These are phyloP conservation scores for Dichomitus squalens DNA, from an alignment of 1,284 basidiomycete genomes.

Conservation along the genomic window DNA sequence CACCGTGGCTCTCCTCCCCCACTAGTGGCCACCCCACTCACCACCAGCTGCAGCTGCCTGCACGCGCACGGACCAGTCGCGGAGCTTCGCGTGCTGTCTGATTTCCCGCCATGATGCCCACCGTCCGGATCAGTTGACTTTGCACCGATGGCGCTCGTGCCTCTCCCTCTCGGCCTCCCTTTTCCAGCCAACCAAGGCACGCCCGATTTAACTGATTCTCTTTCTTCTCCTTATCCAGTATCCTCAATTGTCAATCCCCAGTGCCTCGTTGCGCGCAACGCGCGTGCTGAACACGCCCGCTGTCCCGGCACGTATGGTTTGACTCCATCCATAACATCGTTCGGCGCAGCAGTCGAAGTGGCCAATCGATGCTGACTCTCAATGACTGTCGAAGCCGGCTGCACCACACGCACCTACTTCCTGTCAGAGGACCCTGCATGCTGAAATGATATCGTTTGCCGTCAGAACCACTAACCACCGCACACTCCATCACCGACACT, in stretches of 20 bases:
- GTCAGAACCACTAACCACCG: neutral
- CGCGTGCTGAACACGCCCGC: too few relatives aligned
- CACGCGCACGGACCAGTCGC: slow-evolving; percentile 7
- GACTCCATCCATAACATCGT: too few relatives aligned
- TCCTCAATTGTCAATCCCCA: too few relatives aligned
- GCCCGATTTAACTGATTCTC: neutral
- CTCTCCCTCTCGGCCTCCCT: slow-evolving; percentile 19
- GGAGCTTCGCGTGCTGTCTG: slow-evolving; percentile 4
- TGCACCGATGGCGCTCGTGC: slow-evolving; percentile 20
- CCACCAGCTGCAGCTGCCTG: neutral
- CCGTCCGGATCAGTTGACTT: slow-evolving; percentile 19
- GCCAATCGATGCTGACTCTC: neutral
- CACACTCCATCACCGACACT: neutral
- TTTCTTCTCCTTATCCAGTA: slow-evolving; percentile 1
- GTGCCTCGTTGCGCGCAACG: too few relatives aligned
- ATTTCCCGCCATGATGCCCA: slow-evolving; percentile 12
- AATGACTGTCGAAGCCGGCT: neutral
- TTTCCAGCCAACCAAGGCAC: slow-evolving; percentile 19
- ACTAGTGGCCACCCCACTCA: neutral
- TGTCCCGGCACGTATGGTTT: too few relatives aligned
- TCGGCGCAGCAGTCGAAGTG: neutral
- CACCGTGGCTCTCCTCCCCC: neutral
- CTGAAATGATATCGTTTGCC: neutral
- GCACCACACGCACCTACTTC: neutral
- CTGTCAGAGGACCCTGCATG: neutral